Conservation (phyloP, 805 yeast genomes). For the Cyberlindnera sargentensis region DNA sequence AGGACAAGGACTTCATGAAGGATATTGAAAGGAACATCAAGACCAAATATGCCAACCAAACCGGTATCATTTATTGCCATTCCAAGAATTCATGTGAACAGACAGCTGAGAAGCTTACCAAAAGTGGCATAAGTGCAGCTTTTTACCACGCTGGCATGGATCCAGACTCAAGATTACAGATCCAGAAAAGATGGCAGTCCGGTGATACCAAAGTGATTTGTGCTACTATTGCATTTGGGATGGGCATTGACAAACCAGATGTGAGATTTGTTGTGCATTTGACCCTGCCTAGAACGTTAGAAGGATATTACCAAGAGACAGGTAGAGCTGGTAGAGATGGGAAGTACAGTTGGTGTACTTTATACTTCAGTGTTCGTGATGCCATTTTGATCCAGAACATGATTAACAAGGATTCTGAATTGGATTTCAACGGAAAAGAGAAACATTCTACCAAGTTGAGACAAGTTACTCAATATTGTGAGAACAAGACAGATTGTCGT, state of each 20-base stretch:
- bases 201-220: conserved; percentile 72
- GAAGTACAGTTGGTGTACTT: conserved; percentile 65
- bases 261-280: conserved; percentile 88
- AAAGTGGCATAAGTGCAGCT: conserved; percentile 58
- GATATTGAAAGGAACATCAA: conserved; percentile 54
- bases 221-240: conserved; percentile 97
- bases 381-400: conserved; percentile 68
- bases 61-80: conserved; percentile 93
- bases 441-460: conserved; percentile 70
- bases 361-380: conserved; percentile 77
- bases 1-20: conserved; percentile 46
- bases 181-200: conserved; percentile 82
- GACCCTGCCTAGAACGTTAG: conserved; percentile 82
- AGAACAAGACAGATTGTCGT: conserved; percentile 84
- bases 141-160: conserved; percentile 95
- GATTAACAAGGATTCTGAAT: conserved; percentile 69
- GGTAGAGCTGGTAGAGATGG: conserved; percentile 99
- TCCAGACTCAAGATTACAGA: conserved; percentile 58
- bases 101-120: conserved; percentile 53
- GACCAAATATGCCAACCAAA: conserved; percentile 42
- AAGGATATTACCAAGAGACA: conserved; percentile 96
- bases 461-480: conserved; percentile 88
- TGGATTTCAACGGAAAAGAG: conserved; percentile 58
- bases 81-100: conserved; percentile 86
- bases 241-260: conserved; percentile 98